Conservation (phyloP, 441 rosid species). For the Oxalis stricta region DNA sequence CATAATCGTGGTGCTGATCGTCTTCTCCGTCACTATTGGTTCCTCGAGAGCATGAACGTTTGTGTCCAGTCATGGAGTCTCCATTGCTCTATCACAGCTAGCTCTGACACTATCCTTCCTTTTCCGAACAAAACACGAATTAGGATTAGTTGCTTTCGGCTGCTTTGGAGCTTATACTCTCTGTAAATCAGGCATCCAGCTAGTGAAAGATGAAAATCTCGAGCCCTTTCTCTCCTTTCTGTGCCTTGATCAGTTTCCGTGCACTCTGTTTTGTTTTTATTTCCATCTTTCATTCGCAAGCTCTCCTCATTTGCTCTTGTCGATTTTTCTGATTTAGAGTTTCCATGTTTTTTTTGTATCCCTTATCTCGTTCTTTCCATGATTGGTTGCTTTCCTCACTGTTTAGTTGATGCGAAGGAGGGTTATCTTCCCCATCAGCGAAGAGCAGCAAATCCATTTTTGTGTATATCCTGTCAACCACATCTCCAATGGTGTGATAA, state of each 20-base stretch:
- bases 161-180: slow-evolving; percentile 88
- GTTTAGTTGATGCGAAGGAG: slow-evolving; percentile 34
- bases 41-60: slow-evolving; percentile 17
- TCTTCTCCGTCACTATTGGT: slow-evolving; percentile 15
- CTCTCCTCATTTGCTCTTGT: too few relatives aligned
- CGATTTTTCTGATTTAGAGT: too few relatives aligned
- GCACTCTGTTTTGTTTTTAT: too few relatives aligned
- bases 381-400: slow-evolving; percentile 64
- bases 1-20: slow-evolving; percentile 12
- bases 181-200: slow-evolving; percentile 76
- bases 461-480: slow-evolving; percentile 48
- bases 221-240: slow-evolving; percentile 65
- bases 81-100: slow-evolving; percentile 48
- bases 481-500: slow-evolving; percentile 39
- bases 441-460: slow-evolving; percentile 71
- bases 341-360: slow-evolving; percentile 18
- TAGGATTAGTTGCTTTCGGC: slow-evolving; percentile 18
- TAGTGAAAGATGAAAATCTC: slow-evolving; percentile 63
- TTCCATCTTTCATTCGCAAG: too few relatives aligned
- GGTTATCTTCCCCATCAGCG: slow-evolving; percentile 46
- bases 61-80: slow-evolving; percentile 56
- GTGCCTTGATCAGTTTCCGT: slow-evolving; percentile 44
- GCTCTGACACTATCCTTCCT: slow-evolving; percentile 30
- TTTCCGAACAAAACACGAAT: slow-evolving; percentile 21
- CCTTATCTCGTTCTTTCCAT: slow-evolving; percentile 24